These are phyloP conservation scores for Phalaenopsis aphrodite DNA, from an alignment of 106 monocot genomes.

Conservation along the genomic window DNA sequence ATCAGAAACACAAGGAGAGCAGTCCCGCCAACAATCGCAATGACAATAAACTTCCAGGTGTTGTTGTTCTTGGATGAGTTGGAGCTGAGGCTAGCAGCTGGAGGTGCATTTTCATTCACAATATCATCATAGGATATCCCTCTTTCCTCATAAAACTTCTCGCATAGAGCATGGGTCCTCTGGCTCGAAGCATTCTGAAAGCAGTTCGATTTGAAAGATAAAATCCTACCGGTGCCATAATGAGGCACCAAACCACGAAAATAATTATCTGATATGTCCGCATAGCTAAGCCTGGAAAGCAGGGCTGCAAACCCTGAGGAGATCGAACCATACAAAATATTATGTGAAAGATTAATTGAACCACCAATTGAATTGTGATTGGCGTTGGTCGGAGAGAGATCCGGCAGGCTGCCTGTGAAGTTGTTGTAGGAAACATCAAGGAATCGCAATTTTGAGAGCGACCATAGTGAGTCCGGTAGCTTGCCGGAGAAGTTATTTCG, in stretches of 20 bases:
- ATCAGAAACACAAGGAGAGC: constrained; percentile 18
- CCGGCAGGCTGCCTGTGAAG: constrained; percentile 34
- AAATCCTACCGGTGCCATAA: neutral
- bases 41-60: constrained; percentile 45
- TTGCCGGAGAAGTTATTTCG: constrained; percentile 26
- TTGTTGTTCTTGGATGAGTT: constrained; percentile 13
- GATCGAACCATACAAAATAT: constrained; percentile 44
- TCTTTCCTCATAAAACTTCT: constrained; percentile 42
- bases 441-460: constrained; percentile 8
- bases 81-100: constrained; percentile 6
- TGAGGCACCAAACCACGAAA: constrained; percentile 35
- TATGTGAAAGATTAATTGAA: constrained; percentile 51
- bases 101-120: constrained; percentile 6
- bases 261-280: constrained; percentile 63
- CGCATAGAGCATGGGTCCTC: constrained; percentile 45
- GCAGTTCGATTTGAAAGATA: constrained; percentile 52
- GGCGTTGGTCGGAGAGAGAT: constrained; percentile 8
- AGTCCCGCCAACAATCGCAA: constrained; percentile 43
- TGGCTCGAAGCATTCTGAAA: constrained; percentile 41
- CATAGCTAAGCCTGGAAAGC: constrained; percentile 19
- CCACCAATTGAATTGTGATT: constrained; percentile 4
- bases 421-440: constrained; percentile 36
- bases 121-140: constrained; percentile 28
- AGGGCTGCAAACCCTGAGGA: constrained; percentile 15
- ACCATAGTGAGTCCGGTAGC: constrained; percentile 30